These are phyloP conservation scores for Mycena haematopus DNA, from an alignment of 768 basidiomycete genomes.

Conservation along the genomic window DNA sequence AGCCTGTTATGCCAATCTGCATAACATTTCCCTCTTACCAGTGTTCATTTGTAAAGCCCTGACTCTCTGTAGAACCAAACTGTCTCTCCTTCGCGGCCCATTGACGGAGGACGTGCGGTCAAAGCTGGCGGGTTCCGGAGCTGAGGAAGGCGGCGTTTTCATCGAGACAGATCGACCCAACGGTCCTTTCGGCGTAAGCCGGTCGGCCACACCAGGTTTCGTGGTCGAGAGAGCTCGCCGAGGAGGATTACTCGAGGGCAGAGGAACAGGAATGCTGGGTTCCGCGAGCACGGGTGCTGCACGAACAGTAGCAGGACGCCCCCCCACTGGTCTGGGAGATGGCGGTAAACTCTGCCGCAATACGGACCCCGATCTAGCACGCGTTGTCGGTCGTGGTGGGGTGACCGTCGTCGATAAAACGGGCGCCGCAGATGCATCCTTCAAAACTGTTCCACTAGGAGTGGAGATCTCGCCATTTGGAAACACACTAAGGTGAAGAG, in stretches of 20 bases:
- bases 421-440: neutral
- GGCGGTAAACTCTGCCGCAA: conserved; percentile 27
- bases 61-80: conserved; percentile 28
- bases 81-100: conserved; percentile 26
- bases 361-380: conserved; percentile 24
- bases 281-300: conserved; percentile 1
- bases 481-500: conserved; percentile 25
- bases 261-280: conserved; percentile 12
- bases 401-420: neutral
- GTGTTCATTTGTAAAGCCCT: conserved; percentile 23
- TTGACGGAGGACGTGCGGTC: conserved; percentile 19
- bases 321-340: conserved; percentile 25
- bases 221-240: conserved; percentile 11
- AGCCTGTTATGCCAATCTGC: neutral
- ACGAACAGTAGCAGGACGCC: conserved; percentile 13
- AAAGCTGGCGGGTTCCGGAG: neutral
- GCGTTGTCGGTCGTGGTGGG: conserved; percentile 1
- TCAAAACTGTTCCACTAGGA: conserved; percentile 19
- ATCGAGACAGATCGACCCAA: conserved; percentile 23
- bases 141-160: conserved; percentile 3
- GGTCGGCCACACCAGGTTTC: conserved; percentile 14
- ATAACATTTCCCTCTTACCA: neutral
- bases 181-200: neutral
- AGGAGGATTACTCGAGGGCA: neutral
- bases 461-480: conserved; percentile 15